Conservation (phyloP, 2,329 filamentous ascomycete genomes). For the Fusarium abutilonis region DNA sequence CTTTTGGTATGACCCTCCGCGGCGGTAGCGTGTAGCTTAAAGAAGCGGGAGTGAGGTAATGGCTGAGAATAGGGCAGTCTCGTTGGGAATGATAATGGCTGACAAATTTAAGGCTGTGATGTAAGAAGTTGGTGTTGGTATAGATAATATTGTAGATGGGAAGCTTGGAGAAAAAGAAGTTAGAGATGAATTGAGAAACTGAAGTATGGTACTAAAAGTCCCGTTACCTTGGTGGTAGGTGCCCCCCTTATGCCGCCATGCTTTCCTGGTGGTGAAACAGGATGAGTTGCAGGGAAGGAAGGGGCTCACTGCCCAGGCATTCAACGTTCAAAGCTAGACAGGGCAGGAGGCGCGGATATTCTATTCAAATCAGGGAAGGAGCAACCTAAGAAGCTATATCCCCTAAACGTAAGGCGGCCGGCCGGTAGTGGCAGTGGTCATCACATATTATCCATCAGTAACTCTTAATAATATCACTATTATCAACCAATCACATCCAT, state of each 20-base stretch:
- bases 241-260: neutral
- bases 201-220: slow-evolving; percentile 15
- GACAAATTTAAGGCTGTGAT: slow-evolving; percentile 3
- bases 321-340: neutral
- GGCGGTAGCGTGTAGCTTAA: slow-evolving; percentile 20
- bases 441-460: neutral
- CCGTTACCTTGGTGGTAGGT: neutral
- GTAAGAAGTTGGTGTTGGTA: slow-evolving; percentile 2
- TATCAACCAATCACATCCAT: slow-evolving; percentile 18
- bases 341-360: slow-evolving; percentile 20
- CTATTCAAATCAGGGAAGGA: slow-evolving; percentile 35
- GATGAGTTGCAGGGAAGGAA: slow-evolving; percentile 31
- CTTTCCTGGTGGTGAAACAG: slow-evolving; percentile 33
- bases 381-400: neutral
- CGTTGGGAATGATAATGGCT: slow-evolving; percentile 4
- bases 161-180: too few relatives aligned
- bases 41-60: slow-evolving; percentile 15
- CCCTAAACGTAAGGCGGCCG: slow-evolving; percentile 3
- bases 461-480: neutral
- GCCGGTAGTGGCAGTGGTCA: neutral
- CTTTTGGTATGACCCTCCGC: slow-evolving; percentile 31
- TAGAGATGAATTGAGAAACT: slow-evolving; percentile 12
- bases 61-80: neutral
- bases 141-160: neutral
- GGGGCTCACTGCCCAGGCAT: slow-evolving; percentile 9